A percentile compares a stretch with the other conserved stretches of the same genome.
Evolutionary conservation across 1,139 yeast species (phyloP).

Genomic region (Nadsonia starkeyi-henricii): DNA sequence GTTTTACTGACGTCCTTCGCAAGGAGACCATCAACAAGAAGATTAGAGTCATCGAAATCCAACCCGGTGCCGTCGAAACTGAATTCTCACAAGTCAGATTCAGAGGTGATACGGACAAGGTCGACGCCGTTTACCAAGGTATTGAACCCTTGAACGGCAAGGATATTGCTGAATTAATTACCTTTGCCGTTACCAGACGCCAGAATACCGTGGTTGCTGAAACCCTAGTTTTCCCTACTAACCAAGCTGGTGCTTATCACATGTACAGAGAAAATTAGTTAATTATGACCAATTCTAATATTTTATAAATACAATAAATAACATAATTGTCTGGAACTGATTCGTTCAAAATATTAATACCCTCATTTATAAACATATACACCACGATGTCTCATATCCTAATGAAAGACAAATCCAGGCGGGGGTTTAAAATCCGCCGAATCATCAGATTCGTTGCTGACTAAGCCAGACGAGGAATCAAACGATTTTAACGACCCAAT

Average conservation of each 20-base stretch:
- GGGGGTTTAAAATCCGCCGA: no score
- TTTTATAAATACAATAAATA: no score
- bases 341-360: no score
- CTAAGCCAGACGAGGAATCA: no score
- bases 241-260: conserved; percentile 67
- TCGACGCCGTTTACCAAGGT: conserved; percentile 60
- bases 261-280: conserved; percentile 25
- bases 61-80: conserved; percentile 83
- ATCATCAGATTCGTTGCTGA: no score
- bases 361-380: no score
- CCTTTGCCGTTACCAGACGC: conserved; percentile 46
- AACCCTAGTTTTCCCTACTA: conserved; percentile 57
- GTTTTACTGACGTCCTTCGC: conserved; percentile 63
- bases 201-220: conserved; percentile 71
- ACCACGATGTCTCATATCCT: no score
- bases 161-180: conserved; percentile 73
- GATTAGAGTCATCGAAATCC: conserved; percentile 68
- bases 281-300: no score
- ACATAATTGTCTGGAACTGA: no score
- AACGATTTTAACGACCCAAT: no score
- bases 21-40: conserved; percentile 63
- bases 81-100: conserved; percentile 69
- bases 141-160: conserved; percentile 60
- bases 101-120: conserved; percentile 55
- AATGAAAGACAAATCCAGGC: no score